Conservation (phyloP, 768 basidiomycete species). For the Daedaleopsis sinensis region DNA sequence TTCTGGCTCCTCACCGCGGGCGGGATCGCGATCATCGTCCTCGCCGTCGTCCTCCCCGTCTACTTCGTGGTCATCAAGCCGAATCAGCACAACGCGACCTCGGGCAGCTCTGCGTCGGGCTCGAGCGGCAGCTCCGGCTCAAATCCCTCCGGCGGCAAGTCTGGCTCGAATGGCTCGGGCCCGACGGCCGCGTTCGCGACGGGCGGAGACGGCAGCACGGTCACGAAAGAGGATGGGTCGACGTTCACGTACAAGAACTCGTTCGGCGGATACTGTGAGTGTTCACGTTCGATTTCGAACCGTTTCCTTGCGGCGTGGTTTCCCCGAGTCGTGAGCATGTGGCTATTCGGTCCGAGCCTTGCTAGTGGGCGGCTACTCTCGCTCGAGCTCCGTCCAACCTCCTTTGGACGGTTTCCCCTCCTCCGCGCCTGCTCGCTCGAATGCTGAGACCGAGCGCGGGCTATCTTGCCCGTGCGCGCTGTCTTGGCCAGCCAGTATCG, state of each 20-base stretch:
- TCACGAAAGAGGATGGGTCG: slow-evolving; percentile 67
- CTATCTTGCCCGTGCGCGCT: no score
- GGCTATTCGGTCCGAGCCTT: no score
- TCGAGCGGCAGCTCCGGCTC: background rate
- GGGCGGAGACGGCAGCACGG: slow-evolving; percentile 71
- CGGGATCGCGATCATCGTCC: slow-evolving; percentile 24
- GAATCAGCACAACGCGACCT: slow-evolving; percentile 13
- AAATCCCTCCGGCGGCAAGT: background rate
- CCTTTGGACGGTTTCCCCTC: no score
- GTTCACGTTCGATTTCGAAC: background rate
- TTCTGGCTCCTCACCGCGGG: slow-evolving; percentile 24
- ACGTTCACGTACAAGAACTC: slow-evolving; percentile 78
- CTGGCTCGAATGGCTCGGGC: background rate
- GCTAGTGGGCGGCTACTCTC: no score
- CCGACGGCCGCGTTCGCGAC: slow-evolving; percentile 31
- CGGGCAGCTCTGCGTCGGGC: slow-evolving; percentile 8
- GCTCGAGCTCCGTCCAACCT: no score
- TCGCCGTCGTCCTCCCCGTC: slow-evolving; percentile 35
- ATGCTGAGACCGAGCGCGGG: no score
- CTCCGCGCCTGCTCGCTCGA: no score
- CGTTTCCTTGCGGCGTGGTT: slow-evolving; percentile 1
- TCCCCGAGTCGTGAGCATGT: background rate
- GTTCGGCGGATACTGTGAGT: slow-evolving; percentile 75
- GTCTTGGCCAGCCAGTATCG: no score
- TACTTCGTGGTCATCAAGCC: slow-evolving; percentile 29